Evolutionary conservation across 176 grass and related monocot species (phyloP), one percentile per base, ranked within the genome.

Genomic region (Saccharum officinarum): DNA sequence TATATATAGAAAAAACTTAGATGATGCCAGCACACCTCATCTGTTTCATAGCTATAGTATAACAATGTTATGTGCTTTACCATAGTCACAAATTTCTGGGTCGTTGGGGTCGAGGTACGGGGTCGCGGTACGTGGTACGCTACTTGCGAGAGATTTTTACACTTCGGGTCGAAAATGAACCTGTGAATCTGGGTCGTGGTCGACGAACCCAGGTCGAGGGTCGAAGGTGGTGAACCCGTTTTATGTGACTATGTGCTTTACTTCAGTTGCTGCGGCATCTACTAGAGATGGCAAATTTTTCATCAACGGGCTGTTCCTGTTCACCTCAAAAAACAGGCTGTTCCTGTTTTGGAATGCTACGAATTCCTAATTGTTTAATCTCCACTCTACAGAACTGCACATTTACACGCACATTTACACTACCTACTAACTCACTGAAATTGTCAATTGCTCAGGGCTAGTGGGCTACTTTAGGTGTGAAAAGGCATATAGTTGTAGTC

Each of bases 211-310:
- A n/a, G n/a, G n/a, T n/a, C n/a, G n/a, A n/a, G n/a, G n/a, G n/a
- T n/a, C n/a, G n/a, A n/a, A n/a, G n/a, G n/a, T n/a, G n/a, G n/a
- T n/a, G n/a, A n/a, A n/a, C n/a, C n/a, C n/a, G n/a, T n/a, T n/a
- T n/a, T n/a, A n/a, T n/a, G n/a, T n/a, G n/a, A n/a, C n/a, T 60
- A 63, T 17, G 67, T 73, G 39, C 52, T 64, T 22, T 39, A 30
- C 50, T 54, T 81, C 61, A 37, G 65, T 78, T 85, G 47, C 37
- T 70, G 17, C 38, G 59, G 50, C 25, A 46, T 60, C 26, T 78
- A 33, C 16, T 77, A 77, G 15, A 55, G 16, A 22, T 34, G 7
- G 45, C 18, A 28, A 42, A 5, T 68, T 42, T 5, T 38, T 65
- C 26, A 74, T 5, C 40, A 7, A 8, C 69, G 7, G 18, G 57